Evolutionary conservation across 352 stramenopile species (phyloP).

Genomic region (Phytopythium ostracodes): DNA sequence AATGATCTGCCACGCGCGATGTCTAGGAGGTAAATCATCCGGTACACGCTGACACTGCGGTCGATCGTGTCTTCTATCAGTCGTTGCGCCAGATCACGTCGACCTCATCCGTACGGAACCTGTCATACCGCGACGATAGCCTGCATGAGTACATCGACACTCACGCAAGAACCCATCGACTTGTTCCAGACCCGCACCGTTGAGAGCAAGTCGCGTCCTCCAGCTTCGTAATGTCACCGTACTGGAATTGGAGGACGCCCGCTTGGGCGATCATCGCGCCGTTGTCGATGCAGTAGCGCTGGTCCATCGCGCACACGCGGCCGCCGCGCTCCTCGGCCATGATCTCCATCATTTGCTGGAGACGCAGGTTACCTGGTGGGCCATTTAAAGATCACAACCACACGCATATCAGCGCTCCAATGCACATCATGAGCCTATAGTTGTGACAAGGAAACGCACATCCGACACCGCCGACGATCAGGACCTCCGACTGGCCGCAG

Average conservation of each 20-base stretch:
- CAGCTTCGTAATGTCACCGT: slow-evolving; percentile 88
- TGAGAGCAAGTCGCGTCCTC: slow-evolving; percentile 94
- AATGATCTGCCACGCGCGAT: background rate
- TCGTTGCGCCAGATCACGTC: slow-evolving; percentile 94
- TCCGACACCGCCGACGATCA: slow-evolving; percentile 99
- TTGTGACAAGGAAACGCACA: slow-evolving; percentile 72
- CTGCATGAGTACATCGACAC: background rate
- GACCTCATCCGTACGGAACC: slow-evolving; percentile 98
- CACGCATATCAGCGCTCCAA: background rate
- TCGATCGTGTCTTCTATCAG: slow-evolving; percentile 15
- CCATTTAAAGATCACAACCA: background rate
- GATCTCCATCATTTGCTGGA: slow-evolving; percentile 97
- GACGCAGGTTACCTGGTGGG: slow-evolving; percentile 56
- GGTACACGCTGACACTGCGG: background rate
- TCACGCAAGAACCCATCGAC: too few relatives aligned
- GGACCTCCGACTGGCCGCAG: slow-evolving; percentile 93
- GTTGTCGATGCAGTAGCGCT: slow-evolving; percentile 99
- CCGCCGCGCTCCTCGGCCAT: slow-evolving; percentile 96
- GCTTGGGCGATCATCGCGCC: slow-evolving; percentile 99
- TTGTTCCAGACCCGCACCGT: too few relatives aligned
- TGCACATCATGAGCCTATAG: background rate
- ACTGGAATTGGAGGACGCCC: slow-evolving; percentile 96
- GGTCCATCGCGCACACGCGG: slow-evolving; percentile 97
- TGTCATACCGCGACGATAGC: slow-evolving; percentile 10
- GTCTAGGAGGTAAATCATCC: background rate